phyloP scores from a whole-genome alignment of 2,329 filamentous ascomycete genomes.

The Thelonectria blattea region DNA sequence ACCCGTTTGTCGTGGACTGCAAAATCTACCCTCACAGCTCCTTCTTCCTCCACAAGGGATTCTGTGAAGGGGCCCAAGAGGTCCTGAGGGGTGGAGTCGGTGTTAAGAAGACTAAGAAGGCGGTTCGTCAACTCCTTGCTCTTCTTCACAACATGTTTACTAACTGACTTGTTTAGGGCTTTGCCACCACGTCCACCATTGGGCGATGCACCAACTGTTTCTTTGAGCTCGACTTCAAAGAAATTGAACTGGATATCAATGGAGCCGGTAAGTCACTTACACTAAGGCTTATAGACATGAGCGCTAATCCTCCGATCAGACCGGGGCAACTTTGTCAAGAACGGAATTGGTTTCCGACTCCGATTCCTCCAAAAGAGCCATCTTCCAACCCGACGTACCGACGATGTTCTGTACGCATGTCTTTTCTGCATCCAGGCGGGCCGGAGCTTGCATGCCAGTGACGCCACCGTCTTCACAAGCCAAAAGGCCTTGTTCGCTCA shows the following conservation, averaged over 20 bases:
- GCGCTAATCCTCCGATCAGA: conserved; percentile 41
- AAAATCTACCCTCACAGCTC: conserved; percentile 54
- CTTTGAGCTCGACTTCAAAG: conserved; percentile 59
- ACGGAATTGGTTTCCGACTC: conserved; percentile 56
- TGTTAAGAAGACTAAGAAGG: conserved; percentile 57
- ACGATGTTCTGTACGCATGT: conserved; percentile 61
- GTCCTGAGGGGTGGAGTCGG: conserved; percentile 55
- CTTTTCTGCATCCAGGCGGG: conserved; percentile 59
- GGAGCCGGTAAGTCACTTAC: conserved; percentile 48
- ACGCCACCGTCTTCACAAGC: conserved; percentile 63
- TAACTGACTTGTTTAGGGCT: conserved; percentile 43
- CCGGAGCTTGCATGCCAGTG: conserved; percentile 57
- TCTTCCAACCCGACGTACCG: conserved; percentile 54
- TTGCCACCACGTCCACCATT: conserved; percentile 49
- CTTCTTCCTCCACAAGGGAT: conserved; percentile 59
- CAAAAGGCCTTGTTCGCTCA: conserved; percentile 60
- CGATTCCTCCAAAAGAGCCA: conserved; percentile 64
- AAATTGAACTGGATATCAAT: conserved; percentile 59
- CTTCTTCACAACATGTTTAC: not conserved
- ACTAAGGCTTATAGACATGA: not conserved
- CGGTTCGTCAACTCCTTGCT: conserved; percentile 43
- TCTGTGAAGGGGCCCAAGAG: conserved; percentile 61
- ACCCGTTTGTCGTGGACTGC: conserved; percentile 43
- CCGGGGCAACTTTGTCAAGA: conserved; percentile 54
- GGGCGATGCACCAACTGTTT: conserved; percentile 60